Conservation (phyloP, 2,329 filamentous ascomycete species). For the Dactylonectria estremocensis region DNA sequence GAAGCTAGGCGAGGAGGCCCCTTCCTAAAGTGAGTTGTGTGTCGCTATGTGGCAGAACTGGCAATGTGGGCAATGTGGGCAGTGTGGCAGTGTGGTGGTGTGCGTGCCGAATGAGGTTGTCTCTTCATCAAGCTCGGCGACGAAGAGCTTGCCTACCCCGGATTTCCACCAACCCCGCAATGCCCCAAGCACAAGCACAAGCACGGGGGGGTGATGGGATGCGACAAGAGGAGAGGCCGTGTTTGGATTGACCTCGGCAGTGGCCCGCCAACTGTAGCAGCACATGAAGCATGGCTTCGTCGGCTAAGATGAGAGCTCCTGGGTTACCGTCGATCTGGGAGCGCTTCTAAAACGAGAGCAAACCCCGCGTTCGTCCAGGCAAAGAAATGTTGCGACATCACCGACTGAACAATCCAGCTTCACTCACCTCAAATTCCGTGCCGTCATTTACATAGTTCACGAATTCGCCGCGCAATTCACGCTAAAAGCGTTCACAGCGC, state of each 20-base stretch:
- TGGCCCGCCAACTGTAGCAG: background rate
- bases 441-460: conserved; percentile 4
- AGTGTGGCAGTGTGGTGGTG: conserved; percentile 12
- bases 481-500: background rate
- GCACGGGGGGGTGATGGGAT: background rate
- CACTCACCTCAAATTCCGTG: background rate
- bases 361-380: background rate
- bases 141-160: conserved; percentile 25
- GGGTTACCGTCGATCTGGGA: background rate
- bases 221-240: background rate
- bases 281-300: conserved; percentile 19
- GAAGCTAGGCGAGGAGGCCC: conserved; percentile 4
- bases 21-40: too few species aligned
- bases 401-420: background rate
- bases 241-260: conserved; percentile 22
- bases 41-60: too few species aligned
- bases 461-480: background rate
- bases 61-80: too few species aligned
- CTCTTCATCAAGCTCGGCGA: conserved; percentile 4
- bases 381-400: background rate
- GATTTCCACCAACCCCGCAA: conserved; percentile 21
- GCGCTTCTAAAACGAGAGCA: conserved; percentile 11
- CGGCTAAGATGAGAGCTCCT: background rate
- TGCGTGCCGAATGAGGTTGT: conserved; percentile 20
- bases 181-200: too few species aligned